Evolutionary conservation across 805 yeast species (phyloP).

Genomic region (Kodamaea kakaduensis): DNA sequence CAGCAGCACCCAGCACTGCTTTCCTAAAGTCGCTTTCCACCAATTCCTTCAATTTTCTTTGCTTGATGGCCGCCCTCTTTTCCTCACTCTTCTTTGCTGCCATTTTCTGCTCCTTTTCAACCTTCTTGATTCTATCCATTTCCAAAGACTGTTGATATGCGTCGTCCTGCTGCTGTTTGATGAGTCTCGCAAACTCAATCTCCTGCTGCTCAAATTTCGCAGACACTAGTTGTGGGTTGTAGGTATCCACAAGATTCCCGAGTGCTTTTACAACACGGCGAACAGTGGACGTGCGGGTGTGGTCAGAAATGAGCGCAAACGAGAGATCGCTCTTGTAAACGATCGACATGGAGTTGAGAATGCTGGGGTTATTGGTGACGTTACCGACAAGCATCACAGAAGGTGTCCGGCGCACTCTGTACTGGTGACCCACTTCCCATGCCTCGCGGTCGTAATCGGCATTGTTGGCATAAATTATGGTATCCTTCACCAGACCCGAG

Average conservation of each 20-base stretch:
- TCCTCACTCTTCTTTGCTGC: conserved; percentile 14
- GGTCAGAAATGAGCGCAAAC: conserved; percentile 17
- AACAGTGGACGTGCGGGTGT: conserved; percentile 14
- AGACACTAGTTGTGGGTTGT: conserved; percentile 37
- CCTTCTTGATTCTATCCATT: conserved; percentile 52
- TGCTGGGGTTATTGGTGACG: conserved; percentile 31
- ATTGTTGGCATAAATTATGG: conserved; percentile 28
- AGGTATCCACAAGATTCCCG: conserved; percentile 23
- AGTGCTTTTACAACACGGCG: conserved; percentile 26
- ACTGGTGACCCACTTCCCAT: conserved; percentile 33
- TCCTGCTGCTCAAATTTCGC: conserved; percentile 38
- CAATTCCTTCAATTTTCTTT: conserved; percentile 3
- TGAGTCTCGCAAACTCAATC: conserved; percentile 34
- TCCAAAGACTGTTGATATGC: conserved; percentile 40
- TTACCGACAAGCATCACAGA: conserved; percentile 37
- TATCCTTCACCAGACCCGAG: conserved; percentile 25
- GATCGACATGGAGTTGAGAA: conserved; percentile 38
- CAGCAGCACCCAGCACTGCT: background rate
- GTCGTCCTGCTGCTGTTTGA: conserved; percentile 41
- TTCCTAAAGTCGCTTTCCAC: conserved; percentile 3
- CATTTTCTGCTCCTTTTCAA: conserved; percentile 32
- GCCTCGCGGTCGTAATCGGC: conserved; percentile 33
- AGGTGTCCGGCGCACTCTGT: conserved; percentile 28
- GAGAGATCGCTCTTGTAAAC: conserved; percentile 29
- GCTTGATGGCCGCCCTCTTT: conserved; percentile 4